These are phyloP conservation scores for Cyclaneusma minus DNA, from an alignment of 2,329 filamentous ascomycete species.

Conservation along the genomic window DNA sequence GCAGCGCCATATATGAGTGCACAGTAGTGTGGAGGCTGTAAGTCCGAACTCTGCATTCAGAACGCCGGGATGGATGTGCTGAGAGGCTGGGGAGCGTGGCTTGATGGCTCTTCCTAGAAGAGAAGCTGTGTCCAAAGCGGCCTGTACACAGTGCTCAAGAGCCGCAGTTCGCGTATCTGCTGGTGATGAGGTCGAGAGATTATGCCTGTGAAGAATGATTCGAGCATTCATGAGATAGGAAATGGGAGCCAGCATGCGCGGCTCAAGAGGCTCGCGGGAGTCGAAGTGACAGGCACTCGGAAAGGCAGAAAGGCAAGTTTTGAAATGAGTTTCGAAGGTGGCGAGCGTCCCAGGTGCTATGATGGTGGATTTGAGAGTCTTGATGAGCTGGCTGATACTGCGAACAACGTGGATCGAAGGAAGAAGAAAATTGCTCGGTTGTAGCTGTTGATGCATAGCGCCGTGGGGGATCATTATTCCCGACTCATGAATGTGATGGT, in stretches of 20 bases:
- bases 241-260: constrained; percentile 58
- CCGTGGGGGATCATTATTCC: constrained; percentile 36
- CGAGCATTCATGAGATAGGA: constrained; percentile 69
- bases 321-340: constrained; percentile 72
- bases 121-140: constrained; percentile 63
- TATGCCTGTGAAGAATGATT: constrained; percentile 78
- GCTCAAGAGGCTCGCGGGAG: constrained; percentile 52
- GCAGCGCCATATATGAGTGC: constrained; percentile 78
- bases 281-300: constrained; percentile 58
- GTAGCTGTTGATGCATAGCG: no score
- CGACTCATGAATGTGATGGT: constrained; percentile 54
- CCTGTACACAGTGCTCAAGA: constrained; percentile 59
- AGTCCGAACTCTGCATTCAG: constrained; percentile 16
- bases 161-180: constrained; percentile 51
- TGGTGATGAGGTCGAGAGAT: constrained; percentile 59
- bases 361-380: constrained; percentile 50
- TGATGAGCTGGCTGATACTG: constrained; percentile 57
- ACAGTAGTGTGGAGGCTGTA: constrained; percentile 52
- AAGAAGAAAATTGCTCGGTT: constrained; percentile 54
- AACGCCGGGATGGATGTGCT: constrained; percentile 16
- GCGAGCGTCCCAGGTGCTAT: constrained; percentile 53
- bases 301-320: constrained; percentile 57
- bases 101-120: constrained; percentile 56
- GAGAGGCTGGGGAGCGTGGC: constrained; percentile 23
- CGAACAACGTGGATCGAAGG: constrained; percentile 71